Percentiles rank a stretch among this genome's conserved stretches.
Evolutionary conservation across 345 rosid species (phyloP).

Genomic region (Luvunga scandens): DNA sequence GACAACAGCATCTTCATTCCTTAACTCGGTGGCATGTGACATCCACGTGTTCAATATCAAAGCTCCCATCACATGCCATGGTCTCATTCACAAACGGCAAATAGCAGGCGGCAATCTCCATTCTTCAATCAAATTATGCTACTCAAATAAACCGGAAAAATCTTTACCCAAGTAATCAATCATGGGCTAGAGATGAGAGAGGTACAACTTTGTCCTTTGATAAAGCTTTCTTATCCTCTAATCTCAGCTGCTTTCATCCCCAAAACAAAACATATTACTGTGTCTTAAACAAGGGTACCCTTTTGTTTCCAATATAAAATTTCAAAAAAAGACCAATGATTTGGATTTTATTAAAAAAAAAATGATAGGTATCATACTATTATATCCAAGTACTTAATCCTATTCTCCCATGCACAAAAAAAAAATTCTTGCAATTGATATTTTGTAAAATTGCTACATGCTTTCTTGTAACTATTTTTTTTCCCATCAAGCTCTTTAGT

Average conservation of each 20-base stretch:
- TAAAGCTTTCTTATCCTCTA: background rate
- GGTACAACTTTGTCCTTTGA: constrained; percentile 6
- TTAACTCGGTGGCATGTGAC: constrained; percentile 24
- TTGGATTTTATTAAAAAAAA: background rate
- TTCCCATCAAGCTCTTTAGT: background rate
- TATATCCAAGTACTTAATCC: background rate
- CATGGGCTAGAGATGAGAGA: background rate
- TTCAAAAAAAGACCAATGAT: background rate
- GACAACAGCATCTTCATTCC: constrained; percentile 14
- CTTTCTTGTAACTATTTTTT: background rate
- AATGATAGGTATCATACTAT: background rate
- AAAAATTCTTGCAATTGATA: background rate
- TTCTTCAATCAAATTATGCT: constrained; percentile 3
- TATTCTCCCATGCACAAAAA: background rate
- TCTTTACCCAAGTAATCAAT: background rate
- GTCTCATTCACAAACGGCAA: constrained; percentile 7
- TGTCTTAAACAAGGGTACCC: background rate
- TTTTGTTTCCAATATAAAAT: background rate
- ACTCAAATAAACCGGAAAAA: background rate
- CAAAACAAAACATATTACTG: background rate
- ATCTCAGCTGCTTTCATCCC: background rate
- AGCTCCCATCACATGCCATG: constrained; percentile 11
- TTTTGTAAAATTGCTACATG: background rate
- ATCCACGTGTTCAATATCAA: constrained; percentile 18
- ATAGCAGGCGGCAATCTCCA: background rate